Evolutionary conservation across 352 stramenopile species (phyloP).

Genomic region (Phytophthora citricola): DNA sequence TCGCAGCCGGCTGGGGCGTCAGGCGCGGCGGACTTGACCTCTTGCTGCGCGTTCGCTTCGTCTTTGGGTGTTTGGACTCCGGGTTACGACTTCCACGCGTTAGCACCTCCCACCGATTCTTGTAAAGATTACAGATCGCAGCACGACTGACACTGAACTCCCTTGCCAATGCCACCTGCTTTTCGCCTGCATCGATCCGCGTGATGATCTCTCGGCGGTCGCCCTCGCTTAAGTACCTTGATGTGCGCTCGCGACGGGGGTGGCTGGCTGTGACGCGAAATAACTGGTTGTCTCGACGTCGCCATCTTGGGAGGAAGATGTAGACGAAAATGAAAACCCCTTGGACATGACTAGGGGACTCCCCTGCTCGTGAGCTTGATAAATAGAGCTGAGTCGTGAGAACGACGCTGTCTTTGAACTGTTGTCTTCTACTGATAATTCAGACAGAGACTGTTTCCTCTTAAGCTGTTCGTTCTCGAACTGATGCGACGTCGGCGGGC

Average conservation of each 20-base stretch:
- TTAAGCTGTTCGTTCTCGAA: slow-evolving; percentile 20
- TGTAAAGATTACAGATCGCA: slow-evolving; percentile 67
- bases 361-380: slow-evolving; percentile 9
- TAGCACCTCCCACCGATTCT: slow-evolving; percentile 57
- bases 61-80: slow-evolving; percentile 29
- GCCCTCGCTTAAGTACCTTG: slow-evolving; percentile 34
- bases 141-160: slow-evolving; percentile 58
- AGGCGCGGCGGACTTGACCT: slow-evolving; percentile 10
- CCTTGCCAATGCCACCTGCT: slow-evolving; percentile 53
- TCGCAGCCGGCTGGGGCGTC: neutral
- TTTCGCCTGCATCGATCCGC: slow-evolving; percentile 53
- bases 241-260: slow-evolving; percentile 31
- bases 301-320: slow-evolving; percentile 18
- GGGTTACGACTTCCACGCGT: slow-evolving; percentile 40
- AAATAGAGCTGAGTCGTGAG: slow-evolving; percentile 22
- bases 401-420: slow-evolving; percentile 1
- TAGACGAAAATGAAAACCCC: slow-evolving; percentile 21
- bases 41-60: slow-evolving; percentile 8
- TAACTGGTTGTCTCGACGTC: slow-evolving; percentile 24
- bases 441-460: slow-evolving; percentile 17
- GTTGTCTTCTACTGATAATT: slow-evolving; percentile 5
- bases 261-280: slow-evolving; percentile 28
- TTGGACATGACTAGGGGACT: slow-evolving; percentile 15
- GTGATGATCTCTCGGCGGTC: slow-evolving; percentile 50
- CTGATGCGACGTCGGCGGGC: neutral